A percentile compares a stretch with the other conserved stretches of the same genome.
phyloP scores from a whole-genome alignment of 2,329 filamentous ascomycete species.

The Exophiala dermatitidis region DNA sequence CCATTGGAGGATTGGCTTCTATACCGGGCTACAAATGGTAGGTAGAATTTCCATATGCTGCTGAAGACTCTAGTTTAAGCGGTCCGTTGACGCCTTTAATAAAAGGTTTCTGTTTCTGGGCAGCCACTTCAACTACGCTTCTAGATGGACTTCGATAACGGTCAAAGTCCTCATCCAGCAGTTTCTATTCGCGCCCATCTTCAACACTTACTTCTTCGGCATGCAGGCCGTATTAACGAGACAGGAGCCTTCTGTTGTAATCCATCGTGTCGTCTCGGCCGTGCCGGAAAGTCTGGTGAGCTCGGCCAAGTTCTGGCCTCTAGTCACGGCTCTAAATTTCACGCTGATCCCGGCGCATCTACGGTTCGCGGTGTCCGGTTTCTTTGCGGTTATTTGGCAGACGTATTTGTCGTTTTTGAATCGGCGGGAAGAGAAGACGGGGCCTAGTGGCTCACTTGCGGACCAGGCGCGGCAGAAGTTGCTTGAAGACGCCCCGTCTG shows the following conservation, averaged over 20 bases:
- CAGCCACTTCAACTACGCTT: constrained; percentile 74
- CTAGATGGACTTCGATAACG: constrained; percentile 60
- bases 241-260: constrained; percentile 55
- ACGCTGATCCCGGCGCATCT: constrained; percentile 72
- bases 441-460: constrained; percentile 13
- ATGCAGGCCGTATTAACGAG: constrained; percentile 69
- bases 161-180: constrained; percentile 79
- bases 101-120: constrained; percentile 71
- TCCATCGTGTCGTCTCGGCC: constrained; percentile 64
- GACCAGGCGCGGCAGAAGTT: constrained; percentile 14
- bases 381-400: constrained; percentile 84
- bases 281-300: constrained; percentile 71
- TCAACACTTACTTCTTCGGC: constrained; percentile 78
- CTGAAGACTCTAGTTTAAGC: too few species aligned
- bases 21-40: constrained; percentile 82
- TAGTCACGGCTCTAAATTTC: constrained; percentile 78
- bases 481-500: constrained; percentile 15
- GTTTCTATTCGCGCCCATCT: constrained; percentile 69
- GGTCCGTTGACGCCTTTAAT: neutral
- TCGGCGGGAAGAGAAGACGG: constrained; percentile 24
- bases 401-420: constrained; percentile 64
- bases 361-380: constrained; percentile 69
- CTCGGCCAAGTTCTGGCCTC: constrained; percentile 80
- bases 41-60: constrained; percentile 21
- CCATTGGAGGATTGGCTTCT: constrained; percentile 64